Evolutionary conservation across 2,329 filamentous ascomycete genomes (phyloP).

Genomic region (Ceratocystiopsis minuta): DNA sequence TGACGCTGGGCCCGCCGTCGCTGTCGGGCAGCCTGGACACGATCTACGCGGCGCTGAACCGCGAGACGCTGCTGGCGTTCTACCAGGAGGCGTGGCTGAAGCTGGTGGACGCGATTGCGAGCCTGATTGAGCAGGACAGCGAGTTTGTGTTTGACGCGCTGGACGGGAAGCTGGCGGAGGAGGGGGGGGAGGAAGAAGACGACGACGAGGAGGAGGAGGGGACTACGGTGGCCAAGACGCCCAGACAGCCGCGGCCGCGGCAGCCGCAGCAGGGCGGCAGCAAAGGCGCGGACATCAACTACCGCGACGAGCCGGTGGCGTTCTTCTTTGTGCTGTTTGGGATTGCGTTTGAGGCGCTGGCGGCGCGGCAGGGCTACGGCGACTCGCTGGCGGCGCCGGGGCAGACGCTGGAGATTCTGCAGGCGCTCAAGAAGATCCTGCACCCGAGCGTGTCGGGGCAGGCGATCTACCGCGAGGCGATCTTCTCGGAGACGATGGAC

Average conservation of each 20-base stretch:
- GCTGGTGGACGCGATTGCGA: slow-evolving; percentile 91
- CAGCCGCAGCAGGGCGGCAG: slow-evolving; percentile 33
- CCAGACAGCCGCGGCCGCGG: slow-evolving; percentile 11
- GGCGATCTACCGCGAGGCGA: slow-evolving; percentile 86
- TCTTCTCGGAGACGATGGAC: slow-evolving; percentile 96
- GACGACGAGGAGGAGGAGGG: background rate
- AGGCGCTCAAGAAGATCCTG: slow-evolving; percentile 84
- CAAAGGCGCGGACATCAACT: slow-evolving; percentile 69
- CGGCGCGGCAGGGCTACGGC: slow-evolving; percentile 51
- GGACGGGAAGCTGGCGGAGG: slow-evolving; percentile 56
- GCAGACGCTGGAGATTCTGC: slow-evolving; percentile 68
- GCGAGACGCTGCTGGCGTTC: slow-evolving; percentile 83
- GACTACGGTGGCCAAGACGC: background rate
- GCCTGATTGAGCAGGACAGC: slow-evolving; percentile 91
- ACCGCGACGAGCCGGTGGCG: slow-evolving; percentile 89
- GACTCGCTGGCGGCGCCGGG: slow-evolving; percentile 54
- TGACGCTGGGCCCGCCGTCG: slow-evolving; percentile 64
- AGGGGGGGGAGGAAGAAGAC: slow-evolving; percentile 17
- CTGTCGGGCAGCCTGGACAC: slow-evolving; percentile 76
- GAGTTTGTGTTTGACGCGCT: slow-evolving; percentile 94
- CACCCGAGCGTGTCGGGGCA: slow-evolving; percentile 89
- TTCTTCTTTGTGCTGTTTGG: slow-evolving; percentile 99
- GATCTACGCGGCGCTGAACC: slow-evolving; percentile 85
- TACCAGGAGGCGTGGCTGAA: slow-evolving; percentile 97
- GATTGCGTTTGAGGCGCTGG: slow-evolving; percentile 86